phyloP scores from a whole-genome alignment of 129 eudicot genomes.

The Heracleum sosnowskyi region DNA sequence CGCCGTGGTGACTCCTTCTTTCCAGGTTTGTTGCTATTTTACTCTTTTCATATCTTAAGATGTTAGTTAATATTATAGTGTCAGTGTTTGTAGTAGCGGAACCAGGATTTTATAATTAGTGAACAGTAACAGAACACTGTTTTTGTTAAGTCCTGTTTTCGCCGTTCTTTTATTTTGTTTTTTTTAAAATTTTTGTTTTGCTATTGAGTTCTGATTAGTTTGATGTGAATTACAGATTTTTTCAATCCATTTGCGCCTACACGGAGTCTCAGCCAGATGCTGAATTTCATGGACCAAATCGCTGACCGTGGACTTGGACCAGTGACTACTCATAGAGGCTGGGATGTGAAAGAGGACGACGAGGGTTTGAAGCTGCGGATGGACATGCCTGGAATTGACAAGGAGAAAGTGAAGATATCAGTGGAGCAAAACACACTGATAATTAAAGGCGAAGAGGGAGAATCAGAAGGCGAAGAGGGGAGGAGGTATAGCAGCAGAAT shows the following conservation, averaged over 20 bases:
- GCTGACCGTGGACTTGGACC: conserved; percentile 33
- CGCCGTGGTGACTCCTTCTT: background rate
- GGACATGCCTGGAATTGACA: conserved; percentile 80
- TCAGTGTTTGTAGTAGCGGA: too few relatives aligned
- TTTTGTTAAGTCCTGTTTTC: too few relatives aligned
- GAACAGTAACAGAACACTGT: too few relatives aligned
- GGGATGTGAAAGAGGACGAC: conserved; percentile 52
- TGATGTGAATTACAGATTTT: conserved; percentile 16
- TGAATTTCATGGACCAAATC: conserved; percentile 62
- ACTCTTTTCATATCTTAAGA: too few relatives aligned
- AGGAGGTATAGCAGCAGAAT: conserved; percentile 53
- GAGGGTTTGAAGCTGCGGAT: conserved; percentile 31
- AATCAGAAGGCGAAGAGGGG: conserved; percentile 31
- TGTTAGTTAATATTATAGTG: background rate
- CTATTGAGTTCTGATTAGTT: background rate
- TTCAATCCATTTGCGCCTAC: conserved; percentile 53
- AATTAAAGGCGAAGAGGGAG: conserved; percentile 51
- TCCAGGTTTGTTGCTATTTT: background rate
- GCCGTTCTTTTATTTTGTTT: too few relatives aligned
- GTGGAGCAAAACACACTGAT: conserved; percentile 52
- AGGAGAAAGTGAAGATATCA: conserved; percentile 53
- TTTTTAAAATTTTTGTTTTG: too few relatives aligned
- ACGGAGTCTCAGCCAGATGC: conserved; percentile 51
- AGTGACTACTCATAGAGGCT: conserved; percentile 26
- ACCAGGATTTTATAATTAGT: background rate